Evolutionary conservation across 2,329 filamentous ascomycete species (phyloP).

Genomic region (Fusarium praegraminearum): DNA sequence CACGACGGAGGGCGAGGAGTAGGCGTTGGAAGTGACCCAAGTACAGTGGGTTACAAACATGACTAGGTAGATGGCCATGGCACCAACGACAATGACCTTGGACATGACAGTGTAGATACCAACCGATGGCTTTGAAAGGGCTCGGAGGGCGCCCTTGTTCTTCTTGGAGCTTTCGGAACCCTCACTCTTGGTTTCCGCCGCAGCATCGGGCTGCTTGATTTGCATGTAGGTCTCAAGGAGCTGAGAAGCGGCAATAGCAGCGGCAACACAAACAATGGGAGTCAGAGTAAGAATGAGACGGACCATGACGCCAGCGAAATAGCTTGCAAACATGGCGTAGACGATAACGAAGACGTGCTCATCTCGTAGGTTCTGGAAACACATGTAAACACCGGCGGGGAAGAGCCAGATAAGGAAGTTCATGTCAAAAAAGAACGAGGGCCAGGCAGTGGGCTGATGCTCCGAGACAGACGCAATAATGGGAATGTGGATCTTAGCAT

Average conservation of each 20-base stretch:
- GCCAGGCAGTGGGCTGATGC: slow-evolving; percentile 98
- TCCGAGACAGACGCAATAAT: slow-evolving; percentile 99
- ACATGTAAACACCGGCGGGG: slow-evolving; percentile 97
- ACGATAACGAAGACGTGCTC: slow-evolving; percentile 99
- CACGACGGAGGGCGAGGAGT: slow-evolving; percentile 97
- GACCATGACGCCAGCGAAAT: slow-evolving; percentile 99
- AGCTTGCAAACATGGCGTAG: slow-evolving; percentile 95
- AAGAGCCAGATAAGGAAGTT: slow-evolving; percentile 99
- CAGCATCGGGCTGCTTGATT: slow-evolving; percentile 69
- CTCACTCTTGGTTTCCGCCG: slow-evolving; percentile 56
- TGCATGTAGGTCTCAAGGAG: slow-evolving; percentile 89
- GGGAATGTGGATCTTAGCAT: slow-evolving; percentile 98
- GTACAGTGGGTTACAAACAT: slow-evolving; percentile 98
- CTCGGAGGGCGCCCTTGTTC: slow-evolving; percentile 68
- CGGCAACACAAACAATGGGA: slow-evolving; percentile 93
- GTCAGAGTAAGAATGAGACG: slow-evolving; percentile 98
- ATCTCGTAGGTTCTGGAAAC: slow-evolving; percentile 92
- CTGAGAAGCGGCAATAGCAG: slow-evolving; percentile 87
- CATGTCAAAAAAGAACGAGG: slow-evolving; percentile 98
- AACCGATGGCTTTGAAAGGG: slow-evolving; percentile 77
- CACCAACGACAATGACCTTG: slow-evolving; percentile 80
- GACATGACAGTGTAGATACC: slow-evolving; percentile 87
- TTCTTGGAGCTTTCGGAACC: slow-evolving; percentile 69
- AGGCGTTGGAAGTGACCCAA: slow-evolving; percentile 99
- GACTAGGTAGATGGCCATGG: slow-evolving; percentile 82